Percentiles rank a stretch among this genome's conserved stretches.
Conservation (phyloP, 2,329 filamentous ascomycete species). For the Fusarium bulbicola region DNA sequence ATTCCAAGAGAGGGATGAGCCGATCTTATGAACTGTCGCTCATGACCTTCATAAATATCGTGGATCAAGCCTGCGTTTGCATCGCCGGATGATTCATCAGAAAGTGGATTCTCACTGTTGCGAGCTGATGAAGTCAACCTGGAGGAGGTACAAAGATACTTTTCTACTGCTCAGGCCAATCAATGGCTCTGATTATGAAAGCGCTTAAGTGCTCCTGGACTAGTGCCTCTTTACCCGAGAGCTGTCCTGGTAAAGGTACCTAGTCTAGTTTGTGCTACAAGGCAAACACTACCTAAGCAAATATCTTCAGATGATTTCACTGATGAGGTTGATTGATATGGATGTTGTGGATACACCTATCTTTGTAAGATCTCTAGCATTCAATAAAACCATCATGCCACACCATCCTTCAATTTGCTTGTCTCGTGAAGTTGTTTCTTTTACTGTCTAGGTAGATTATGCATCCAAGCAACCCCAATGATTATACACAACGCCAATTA, state of each 20-base stretch:
- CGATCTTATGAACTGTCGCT: conserved; percentile 7
- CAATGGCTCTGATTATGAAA: neutral
- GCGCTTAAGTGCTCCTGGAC: neutral
- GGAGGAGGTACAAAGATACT: conserved; percentile 14
- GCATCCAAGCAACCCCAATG: conserved; percentile 7
- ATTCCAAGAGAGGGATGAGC: neutral
- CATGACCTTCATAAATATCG: conserved; percentile 4
- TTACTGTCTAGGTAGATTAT: conserved; percentile 10
- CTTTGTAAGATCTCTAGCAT: neutral
- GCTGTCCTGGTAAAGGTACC: neutral
- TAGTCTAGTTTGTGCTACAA: neutral
- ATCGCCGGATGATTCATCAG: conserved; percentile 55
- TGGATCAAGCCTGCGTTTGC: conserved; percentile 20
- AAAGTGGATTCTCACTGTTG: conserved; percentile 40
- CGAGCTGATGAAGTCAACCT: conserved; percentile 22
- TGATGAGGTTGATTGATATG: neutral
- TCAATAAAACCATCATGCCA: neutral
- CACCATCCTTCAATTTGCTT: neutral
- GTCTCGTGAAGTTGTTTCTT: neutral
- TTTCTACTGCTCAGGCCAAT: conserved; percentile 9
- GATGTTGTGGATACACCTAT: neutral
- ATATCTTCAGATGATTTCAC: neutral
- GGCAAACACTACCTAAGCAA: neutral
- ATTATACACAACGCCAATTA: conserved; percentile 28
- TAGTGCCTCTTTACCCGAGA: neutral